Base-by-base conservation (phyloP, 2,329 filamentous ascomycete species). In the Sarocladium brachiariae region DNA sequence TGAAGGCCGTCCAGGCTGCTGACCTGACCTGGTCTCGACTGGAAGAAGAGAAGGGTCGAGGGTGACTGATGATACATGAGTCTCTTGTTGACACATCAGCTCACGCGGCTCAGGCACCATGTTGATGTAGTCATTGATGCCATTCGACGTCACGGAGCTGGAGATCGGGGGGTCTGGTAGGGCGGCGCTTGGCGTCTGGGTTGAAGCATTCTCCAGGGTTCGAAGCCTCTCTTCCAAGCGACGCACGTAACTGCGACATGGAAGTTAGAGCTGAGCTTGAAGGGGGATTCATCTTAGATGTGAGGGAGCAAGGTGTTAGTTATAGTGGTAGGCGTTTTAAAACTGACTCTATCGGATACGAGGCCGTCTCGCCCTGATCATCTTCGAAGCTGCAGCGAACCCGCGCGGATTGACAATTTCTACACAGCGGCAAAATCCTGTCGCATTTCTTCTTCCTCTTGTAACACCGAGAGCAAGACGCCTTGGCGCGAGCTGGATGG, bases 391-490 rank as follows among this genome's bases (percentile, higher is more conserved):
- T 73, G 57, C 70, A 72, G 4, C 57, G 50, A 2, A 70, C 61
- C 16, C 61, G 59, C 4, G 69, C 69, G 21, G 57, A 55, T 13
- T 56, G 56, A 54, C 70, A 73, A 37, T 69, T 70, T 7, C 63
- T 59, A 52, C 70, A 73, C 30, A 61, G 56, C 1, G 70, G 70
- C 18, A 73, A 52, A 2, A 50, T 53, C 10, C 66, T 60, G 56
- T 72, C 70, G 52, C 70, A 73, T 43, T 65, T 62, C 60, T 73
- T 73, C 56, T 72, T 73, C 19, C 70, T 57, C 39, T 63, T 63
- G 54, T 72, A 66, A 50, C 70, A 72, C 11, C 70, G 61, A 21
- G 63, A 59, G 53, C 68, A 71, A 7, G 67, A 70, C 7, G 57
- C 51, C 41, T 58, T 30, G 5, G 59, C 58, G 10, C 49, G 38